phyloP scores from a whole-genome alignment of 495 filamentous ascomycete species.

The Aspergillus bertholletiae region DNA sequence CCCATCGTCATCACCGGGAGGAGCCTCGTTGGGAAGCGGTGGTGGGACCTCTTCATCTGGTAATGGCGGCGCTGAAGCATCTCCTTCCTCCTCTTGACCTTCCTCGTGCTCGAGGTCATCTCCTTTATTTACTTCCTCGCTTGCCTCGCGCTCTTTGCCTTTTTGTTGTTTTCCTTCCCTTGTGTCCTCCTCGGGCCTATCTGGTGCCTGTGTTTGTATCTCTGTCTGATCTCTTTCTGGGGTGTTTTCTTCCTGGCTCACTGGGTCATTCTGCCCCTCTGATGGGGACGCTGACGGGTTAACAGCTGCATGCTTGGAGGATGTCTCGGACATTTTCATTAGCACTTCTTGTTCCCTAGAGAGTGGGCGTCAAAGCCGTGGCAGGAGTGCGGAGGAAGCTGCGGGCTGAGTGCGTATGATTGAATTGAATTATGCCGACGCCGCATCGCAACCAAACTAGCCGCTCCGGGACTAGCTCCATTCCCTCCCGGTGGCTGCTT shows the following conservation, averaged over 20 bases:
- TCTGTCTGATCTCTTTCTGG: not conserved
- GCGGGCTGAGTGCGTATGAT: not conserved
- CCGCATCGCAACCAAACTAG: not conserved
- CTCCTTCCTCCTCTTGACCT: conserved; percentile 16
- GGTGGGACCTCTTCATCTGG: conserved; percentile 45
- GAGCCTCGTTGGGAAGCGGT: conserved; percentile 51
- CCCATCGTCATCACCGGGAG: conserved; percentile 70
- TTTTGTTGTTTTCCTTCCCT: conserved; percentile 5
- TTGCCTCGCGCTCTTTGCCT: not conserved
- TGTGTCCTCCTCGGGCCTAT: not conserved
- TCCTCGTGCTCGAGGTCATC: conserved; percentile 13
- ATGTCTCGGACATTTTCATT: conserved; percentile 4
- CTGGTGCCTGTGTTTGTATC: not conserved
- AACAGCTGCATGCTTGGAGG: conserved; percentile 3
- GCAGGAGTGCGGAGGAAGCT: not conserved
- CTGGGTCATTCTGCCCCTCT: not conserved
- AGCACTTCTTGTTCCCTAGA: not conserved
- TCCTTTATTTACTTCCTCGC: conserved; percentile 8
- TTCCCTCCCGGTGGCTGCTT: not conserved
- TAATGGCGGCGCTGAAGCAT: conserved; percentile 42
- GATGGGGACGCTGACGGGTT: conserved; percentile 3
- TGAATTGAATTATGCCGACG: not conserved
- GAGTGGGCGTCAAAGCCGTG: not conserved
- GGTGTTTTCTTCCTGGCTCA: not conserved
- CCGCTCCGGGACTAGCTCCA: not conserved